Base-by-base conservation (phyloP, 2,329 filamentous ascomycete species). In the Diaporthe sp. region DNA sequence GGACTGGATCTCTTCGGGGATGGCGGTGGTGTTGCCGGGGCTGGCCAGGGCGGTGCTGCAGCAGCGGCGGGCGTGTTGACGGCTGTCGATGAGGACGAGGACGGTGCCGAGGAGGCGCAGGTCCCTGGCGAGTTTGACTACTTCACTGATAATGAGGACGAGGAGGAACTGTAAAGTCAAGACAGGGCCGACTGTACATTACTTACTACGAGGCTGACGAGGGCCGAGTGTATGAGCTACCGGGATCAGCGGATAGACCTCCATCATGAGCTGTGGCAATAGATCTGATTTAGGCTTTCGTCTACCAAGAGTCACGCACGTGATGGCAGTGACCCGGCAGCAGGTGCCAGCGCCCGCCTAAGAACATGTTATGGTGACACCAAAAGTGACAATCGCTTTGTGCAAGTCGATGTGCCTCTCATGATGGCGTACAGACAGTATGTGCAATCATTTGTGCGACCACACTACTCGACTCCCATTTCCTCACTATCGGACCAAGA, bases 41-140 rank as follows among this genome's bases (percentile, higher is more conserved):
- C 75, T 55, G 77, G 78, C 17, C 83, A 82, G 28, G 81, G 84
- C 54, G 91, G 93, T 69, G 92, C 94, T 25, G 92, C 92, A 0
- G 93, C 93, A 0, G 93, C 93, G 0, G 95, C 94, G 0, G 94
- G 93, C 73, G 94, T 97, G 2, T 86, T 98, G 78, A 98, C 94
- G 5, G 93, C 95, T 8, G 91, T 97, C 5, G 96, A 98, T 79
- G 96, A 98, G 83, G 94, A 96, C 79, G 91, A 88, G 13, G 93
- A 95, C 76, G 92, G 88, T 45, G 92, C 90, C 17, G 92, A 93
- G 79, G 94, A 96, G 81, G 94, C 94, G 2, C 85, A 89, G 50
- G 82, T 91, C 9, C 95, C 94, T 7, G 85, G 86, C 15, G 92
- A 94, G 69, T 97, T 97, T 83, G 93, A 96, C 76, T 96, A 97